A percentile compares a stretch with the other conserved stretches of the same genome.
Evolutionary conservation across 2,329 filamentous ascomycete species (phyloP).

Genomic region (Sarocladium strictum): DNA sequence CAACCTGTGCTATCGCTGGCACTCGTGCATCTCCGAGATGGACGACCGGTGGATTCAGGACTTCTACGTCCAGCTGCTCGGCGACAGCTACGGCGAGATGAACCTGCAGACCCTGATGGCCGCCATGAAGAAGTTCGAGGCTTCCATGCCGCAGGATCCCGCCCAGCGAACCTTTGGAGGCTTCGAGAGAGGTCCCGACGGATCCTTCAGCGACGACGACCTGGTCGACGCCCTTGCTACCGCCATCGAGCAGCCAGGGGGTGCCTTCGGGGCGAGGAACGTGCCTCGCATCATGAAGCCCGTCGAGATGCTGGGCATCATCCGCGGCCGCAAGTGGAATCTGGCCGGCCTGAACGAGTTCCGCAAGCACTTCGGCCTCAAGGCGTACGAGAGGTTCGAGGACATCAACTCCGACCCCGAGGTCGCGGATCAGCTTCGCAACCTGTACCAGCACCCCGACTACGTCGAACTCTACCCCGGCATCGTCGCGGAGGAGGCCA

Average conservation of each 20-base stretch:
- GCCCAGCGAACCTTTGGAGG: constrained; percentile 61
- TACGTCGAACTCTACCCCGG: constrained; percentile 77
- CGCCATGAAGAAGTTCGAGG: constrained; percentile 58
- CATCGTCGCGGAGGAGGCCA: constrained; percentile 68
- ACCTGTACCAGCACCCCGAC: constrained; percentile 73
- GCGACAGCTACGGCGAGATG: constrained; percentile 48
- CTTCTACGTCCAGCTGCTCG: constrained; percentile 57
- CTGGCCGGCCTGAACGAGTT: constrained; percentile 78
- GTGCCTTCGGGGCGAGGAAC: constrained; percentile 67
- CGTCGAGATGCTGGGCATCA: constrained; percentile 75
- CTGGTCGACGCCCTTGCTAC: constrained; percentile 63
- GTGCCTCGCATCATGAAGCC: constrained; percentile 68
- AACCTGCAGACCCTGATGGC: constrained; percentile 54
- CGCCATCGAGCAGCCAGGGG: constrained; percentile 71
- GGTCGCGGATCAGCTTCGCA: constrained; percentile 57
- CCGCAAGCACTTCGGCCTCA: constrained; percentile 72
- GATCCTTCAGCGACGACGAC: constrained; percentile 69
- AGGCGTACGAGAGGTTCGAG: constrained; percentile 70
- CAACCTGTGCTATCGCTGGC: constrained; percentile 84
- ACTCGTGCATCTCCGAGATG: constrained; percentile 66
- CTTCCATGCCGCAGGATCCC: constrained; percentile 58
- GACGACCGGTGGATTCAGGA: constrained; percentile 78
- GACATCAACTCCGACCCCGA: constrained; percentile 76
- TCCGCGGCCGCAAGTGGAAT: constrained; percentile 72
- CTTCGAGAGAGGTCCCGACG: constrained; percentile 58